phyloP scores from a whole-genome alignment of 2,329 filamentous ascomycete genomes.

The Colletotrichum orchidophilum region DNA sequence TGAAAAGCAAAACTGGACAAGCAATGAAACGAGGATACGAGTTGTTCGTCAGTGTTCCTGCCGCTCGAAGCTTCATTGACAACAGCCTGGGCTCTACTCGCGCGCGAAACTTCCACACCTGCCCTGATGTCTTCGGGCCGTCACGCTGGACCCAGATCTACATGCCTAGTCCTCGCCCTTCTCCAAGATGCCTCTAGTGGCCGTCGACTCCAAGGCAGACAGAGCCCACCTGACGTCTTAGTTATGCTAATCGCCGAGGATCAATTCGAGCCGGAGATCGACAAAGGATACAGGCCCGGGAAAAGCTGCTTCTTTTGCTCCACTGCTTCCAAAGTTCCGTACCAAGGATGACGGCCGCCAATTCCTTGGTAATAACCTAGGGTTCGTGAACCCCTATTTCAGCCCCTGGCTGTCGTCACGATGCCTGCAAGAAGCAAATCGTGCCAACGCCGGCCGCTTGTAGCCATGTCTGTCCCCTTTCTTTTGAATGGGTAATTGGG shows the following conservation, averaged over 20 bases:
- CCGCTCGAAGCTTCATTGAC: constrained; percentile 1
- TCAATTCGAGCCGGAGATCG: constrained; percentile 15
- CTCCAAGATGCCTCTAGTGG: constrained; percentile 17
- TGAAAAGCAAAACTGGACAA: constrained; percentile 4
- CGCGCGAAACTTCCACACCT: background rate
- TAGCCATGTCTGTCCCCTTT: constrained; percentile 9
- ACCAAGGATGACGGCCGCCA: background rate
- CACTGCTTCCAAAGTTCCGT: constrained; percentile 33
- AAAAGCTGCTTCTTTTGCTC: constrained; percentile 13
- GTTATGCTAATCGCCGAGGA: background rate
- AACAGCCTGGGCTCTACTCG: constrained; percentile 4
- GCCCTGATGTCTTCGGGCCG: constrained; percentile 29
- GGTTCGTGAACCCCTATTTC: constrained; percentile 29
- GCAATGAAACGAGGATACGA: constrained; percentile 8
- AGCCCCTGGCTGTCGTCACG: constrained; percentile 8
- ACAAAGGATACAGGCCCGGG: constrained; percentile 16
- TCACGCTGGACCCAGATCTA: constrained; percentile 30
- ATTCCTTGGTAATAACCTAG: constrained; percentile 14
- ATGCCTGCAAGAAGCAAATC: background rate
- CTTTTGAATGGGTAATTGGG: constrained; percentile 11
- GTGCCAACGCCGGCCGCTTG: background rate
- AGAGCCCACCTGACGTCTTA: constrained; percentile 9
- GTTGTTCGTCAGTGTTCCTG: background rate
- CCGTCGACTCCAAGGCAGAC: constrained; percentile 6
- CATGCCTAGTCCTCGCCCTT: constrained; percentile 19